Evolutionary conservation across 108 stramenopile genomes (phyloP), one percentile per base, ranked within the genome.

Genomic region (Pseudonitzschia pungens): DNA sequence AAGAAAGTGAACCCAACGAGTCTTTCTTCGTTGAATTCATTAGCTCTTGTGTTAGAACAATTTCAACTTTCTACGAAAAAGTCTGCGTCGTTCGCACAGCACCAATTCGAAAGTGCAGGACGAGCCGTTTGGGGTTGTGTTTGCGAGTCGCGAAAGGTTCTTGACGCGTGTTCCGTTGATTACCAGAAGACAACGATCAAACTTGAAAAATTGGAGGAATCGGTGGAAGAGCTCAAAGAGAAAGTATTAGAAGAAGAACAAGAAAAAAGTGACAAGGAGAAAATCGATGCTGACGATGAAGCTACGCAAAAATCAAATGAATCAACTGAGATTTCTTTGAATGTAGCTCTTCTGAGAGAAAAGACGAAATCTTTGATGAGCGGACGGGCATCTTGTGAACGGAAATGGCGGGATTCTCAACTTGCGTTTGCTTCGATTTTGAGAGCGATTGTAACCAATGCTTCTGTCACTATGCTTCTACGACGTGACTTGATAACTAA

Each of bases 351-450:
- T 24, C 68, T 80, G 41, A 64, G 74, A 16, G 85, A 89, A 32
- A 86, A 89, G 45, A 84, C 70, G 27, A 77, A 75, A 45, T 31
- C 72, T 4, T 65, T 84, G 55, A 82, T 89, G 81, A 77, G 78
- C 45, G 83, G 78, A 26, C 74, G 76, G 75, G 83, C 84, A 54
- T 80, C 86, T n/a, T 87, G 87, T 73, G 89, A 93, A 70, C 77
- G 92, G 45, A 93, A 92, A 67, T 93, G 89, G 95, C 81, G 86
- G 69, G 95, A 96, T 70, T 79, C 91, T 2, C 90, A 96, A 67
- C 60, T 86, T 21, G 89, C 90, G 0, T 92, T 92, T 76, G 83
- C 90, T 6, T 76, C 77, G 28, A 77, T 95, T 36, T 79, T 95
- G 16, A 86, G 81, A 69, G 82, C 84, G 20, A 74, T 87, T 33